Conservation (phyloP, 805 yeast species). For the Candida peoriensis region DNA sequence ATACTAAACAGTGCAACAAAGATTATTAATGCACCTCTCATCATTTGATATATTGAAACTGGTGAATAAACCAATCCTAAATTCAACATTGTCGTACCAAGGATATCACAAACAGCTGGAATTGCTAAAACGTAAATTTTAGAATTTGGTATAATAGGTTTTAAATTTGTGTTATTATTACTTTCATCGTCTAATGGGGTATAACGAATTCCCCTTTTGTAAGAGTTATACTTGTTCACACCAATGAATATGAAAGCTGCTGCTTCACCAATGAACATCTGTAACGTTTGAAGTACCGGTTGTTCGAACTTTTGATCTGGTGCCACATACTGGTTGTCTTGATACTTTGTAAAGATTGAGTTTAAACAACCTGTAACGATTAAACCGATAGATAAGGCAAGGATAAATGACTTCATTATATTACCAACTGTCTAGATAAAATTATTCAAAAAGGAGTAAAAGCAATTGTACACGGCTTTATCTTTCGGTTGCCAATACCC, state of each 20-base stretch:
- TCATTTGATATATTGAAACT: slow-evolving; percentile 80
- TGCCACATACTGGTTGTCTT: slow-evolving; percentile 68
- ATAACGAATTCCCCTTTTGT: slow-evolving; percentile 2
- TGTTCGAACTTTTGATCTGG: slow-evolving; percentile 55
- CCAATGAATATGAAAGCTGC: slow-evolving; percentile 40
- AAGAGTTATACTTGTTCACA: slow-evolving; percentile 16
- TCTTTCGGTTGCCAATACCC: no score
- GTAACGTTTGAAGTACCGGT: slow-evolving; percentile 74
- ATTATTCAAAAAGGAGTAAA: slow-evolving; percentile 1
- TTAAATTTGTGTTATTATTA: slow-evolving; percentile 2
- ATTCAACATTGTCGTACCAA: slow-evolving; percentile 72
- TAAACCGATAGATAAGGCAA: slow-evolving; percentile 38
- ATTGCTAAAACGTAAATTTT: slow-evolving; percentile 39
- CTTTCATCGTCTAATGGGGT: slow-evolving; percentile 1
- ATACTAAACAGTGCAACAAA: slow-evolving; percentile 73
- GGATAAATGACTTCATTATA: slow-evolving; percentile 12
- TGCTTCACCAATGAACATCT: slow-evolving; percentile 76
- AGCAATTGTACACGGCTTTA: slow-evolving; percentile 3
- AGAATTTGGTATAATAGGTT: slow-evolving; percentile 18
- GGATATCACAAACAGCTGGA: slow-evolving; percentile 68
- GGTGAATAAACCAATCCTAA: slow-evolving; percentile 72
- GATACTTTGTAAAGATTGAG: slow-evolving; percentile 69
- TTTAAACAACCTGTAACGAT: slow-evolving; percentile 66
- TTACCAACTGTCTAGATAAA: neutral
- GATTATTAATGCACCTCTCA: slow-evolving; percentile 71